Base-by-base conservation (phyloP, 2,329 filamentous ascomycete genomes). In the Malbranchea cinnamomea region DNA sequence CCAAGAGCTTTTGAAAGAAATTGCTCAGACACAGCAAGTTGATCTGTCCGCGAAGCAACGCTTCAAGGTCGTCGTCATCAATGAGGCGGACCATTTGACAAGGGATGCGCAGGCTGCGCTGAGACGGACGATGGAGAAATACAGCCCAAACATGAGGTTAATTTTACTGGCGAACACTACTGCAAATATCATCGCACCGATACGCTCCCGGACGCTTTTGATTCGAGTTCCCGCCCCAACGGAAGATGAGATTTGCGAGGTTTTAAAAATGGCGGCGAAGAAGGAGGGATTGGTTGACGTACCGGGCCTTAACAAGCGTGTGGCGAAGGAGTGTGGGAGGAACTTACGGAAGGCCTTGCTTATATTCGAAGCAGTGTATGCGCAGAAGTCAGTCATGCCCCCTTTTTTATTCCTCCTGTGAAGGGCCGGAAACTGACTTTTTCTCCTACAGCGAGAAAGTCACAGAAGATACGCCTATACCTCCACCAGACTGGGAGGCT, bases 41-140 rank as follows among this genome's bases (percentile, higher is more conserved):
- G 89, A 98, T 53, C 67, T 89, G 42, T 68, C 74, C 8, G 91
- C 91, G 10, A 80, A 74, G 52, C 89, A 98, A 53, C 71, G 76
- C 25, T 98, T 98, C 69, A 98, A 98, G 60, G 85, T 98, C 1
- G 89, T 98, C 1, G 87, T 98, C 20, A 95, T 98, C 66, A 98
- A 98, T 47, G 89, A 98, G 63, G 89, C 89, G 5, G 91, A 98
- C 50, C 81, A 93, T 49, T 67, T 98, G 40, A 89, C 78, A 3
- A 67, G 89, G 39, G 89, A 98, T 64, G 89, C 89, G 3, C 89
- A 98, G 59, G 89, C 91, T 0, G 91, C 91, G 18, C 62, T 98
- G 48, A 73, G 89, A 53, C 68, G 89, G 39, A 98, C 89, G 0
- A 98, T 98, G 89, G 89, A 98, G 60, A 98, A 98, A 57, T 98